Base-by-base conservation (phyloP, 2,329 filamentous ascomycete genomes). In the Rugonectria rugulosa region DNA sequence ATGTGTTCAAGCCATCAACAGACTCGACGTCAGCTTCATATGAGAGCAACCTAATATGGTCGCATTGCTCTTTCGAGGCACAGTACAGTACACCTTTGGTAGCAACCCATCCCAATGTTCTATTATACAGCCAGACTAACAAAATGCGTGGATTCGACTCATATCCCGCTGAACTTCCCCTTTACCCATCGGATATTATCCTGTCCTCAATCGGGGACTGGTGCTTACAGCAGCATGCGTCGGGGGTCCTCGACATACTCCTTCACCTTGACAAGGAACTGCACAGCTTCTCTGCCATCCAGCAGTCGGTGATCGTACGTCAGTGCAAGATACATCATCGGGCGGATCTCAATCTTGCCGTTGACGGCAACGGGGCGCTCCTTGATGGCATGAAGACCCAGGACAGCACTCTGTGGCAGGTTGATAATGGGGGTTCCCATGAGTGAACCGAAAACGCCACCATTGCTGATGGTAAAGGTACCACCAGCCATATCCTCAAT, bases 381-480 rank as follows among this genome's bases (percentile, higher is more conserved):
- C 81, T 99, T 99, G 77, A 97, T 97, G 41, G 94, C 92, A 74
- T 99, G 94, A 19, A 97, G 87, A 63, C 94, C 94, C 55, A 97
- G 84, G 9, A 97, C 93, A 54, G 92, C 90, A 56, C 90, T 94
- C 74, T 98, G 94, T 12, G 94, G 94, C 42, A 97, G 82, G 78
- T 99, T 99, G 81, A 99, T 98, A 73, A 99, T 98, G 9, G 95
- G 95, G 0, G 95, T 99, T 45, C 95, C 95, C 90, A 97, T 96
- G 56, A 98, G 82, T 12, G 94, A 97, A 55, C 95, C 95, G 70
- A 99, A 99, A 47, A 99, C 94, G 66, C 95, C 95, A 55, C 95
- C 90, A 74, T 97, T 98, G 82, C 90, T 95, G 80, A 97, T 97
- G 59, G 95, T 98, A 77, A 97, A 99, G 29, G 94, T 97, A 62